A percentile compares a stretch with the other conserved stretches of the same genome.
Evolutionary conservation across 192 early-diverging fungal genomes (phyloP).

Genomic region (Mortierella claussenii): DNA sequence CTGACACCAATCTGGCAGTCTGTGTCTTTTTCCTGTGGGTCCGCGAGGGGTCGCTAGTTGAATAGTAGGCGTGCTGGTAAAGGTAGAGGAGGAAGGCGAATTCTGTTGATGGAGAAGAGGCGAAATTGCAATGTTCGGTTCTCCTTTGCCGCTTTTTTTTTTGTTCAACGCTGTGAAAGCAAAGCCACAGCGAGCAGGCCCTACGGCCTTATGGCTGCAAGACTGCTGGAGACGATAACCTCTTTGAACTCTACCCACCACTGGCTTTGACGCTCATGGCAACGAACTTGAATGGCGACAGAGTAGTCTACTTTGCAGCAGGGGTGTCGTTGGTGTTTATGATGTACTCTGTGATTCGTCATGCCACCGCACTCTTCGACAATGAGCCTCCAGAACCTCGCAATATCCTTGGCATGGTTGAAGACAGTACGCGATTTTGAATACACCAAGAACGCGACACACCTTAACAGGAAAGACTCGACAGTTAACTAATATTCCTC

Average conservation of each 20-base stretch:
- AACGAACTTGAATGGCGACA: constrained; percentile 37
- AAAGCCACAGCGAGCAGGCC: too few relatives aligned
- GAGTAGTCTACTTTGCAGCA: constrained; percentile 47
- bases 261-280: constrained; percentile 23
- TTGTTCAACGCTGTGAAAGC: neutral
- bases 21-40: too few relatives aligned
- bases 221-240: too few relatives aligned
- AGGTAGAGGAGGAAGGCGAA: too few relatives aligned
- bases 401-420: constrained; percentile 50
- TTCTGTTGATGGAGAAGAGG: too few relatives aligned
- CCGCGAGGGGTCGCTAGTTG: too few relatives aligned
- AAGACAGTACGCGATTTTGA: constrained; percentile 31
- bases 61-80: too few relatives aligned
- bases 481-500: neutral
- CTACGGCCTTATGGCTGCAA: too few relatives aligned
- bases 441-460: too few relatives aligned
- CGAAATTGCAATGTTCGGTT: too few relatives aligned
- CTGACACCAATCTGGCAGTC: too few relatives aligned
- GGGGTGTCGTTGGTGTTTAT: constrained; percentile 50
- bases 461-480: neutral
- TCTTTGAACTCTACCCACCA: neutral
- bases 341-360: constrained; percentile 51
- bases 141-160: neutral
- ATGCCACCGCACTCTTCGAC: constrained; percentile 50
- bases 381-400: constrained; percentile 31